Conservation (phyloP, 2,329 filamentous ascomycete species). For the Colletotrichum viniferum region DNA sequence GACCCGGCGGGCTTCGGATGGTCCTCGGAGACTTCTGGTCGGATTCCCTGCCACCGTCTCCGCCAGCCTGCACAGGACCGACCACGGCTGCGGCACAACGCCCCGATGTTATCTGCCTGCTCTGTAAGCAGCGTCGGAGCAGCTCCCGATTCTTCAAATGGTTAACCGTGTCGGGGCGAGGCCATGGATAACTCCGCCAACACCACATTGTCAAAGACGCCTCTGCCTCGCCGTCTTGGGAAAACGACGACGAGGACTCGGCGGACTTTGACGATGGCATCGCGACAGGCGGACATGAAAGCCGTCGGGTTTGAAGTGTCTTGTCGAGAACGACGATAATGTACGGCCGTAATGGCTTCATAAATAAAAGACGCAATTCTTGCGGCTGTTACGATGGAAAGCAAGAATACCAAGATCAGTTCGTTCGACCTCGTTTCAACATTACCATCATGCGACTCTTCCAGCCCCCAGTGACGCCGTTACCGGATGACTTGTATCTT, state of each 20-base stretch:
- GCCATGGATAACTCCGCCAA: neutral
- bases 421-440: neutral
- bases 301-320: neutral
- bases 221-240: neutral
- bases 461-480: neutral
- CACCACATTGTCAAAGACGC: neutral
- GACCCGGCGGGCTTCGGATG: neutral
- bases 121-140: neutral
- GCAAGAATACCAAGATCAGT: neutral
- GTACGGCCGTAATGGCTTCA: neutral
- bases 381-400: neutral
- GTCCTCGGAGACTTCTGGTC: slow-evolving; percentile 23
- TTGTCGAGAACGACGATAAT: neutral
- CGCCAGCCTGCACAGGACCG: neutral
- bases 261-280: neutral
- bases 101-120: neutral
- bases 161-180: neutral
- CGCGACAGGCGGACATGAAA: neutral
- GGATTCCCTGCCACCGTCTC: neutral
- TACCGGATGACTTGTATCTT: slow-evolving; percentile 12
- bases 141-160: neutral
- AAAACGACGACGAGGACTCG: neutral
- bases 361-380: neutral
- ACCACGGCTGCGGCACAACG: neutral
- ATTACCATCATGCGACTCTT: neutral